phyloP scores from a whole-genome alignment of 2,329 filamentous ascomycete genomes.

The Podosphaera aphanis region DNA sequence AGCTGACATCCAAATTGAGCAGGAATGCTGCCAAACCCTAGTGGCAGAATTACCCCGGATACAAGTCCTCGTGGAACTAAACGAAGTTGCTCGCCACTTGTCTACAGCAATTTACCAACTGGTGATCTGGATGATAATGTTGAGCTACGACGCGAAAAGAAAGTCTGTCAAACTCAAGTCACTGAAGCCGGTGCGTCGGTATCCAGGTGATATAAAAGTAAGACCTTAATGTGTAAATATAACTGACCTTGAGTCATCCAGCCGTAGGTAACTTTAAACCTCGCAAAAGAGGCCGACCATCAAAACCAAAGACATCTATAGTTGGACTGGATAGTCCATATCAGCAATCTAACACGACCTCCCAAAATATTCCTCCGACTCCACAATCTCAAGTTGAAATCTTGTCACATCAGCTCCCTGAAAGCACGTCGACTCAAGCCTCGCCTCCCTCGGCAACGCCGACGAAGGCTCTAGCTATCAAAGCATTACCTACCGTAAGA shows the following conservation, averaged over 20 bases:
- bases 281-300: conserved; percentile 17
- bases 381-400: conserved; percentile 22
- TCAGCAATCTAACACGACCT: conserved; percentile 25
- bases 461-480: conserved; percentile 69
- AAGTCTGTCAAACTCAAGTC: not conserved
- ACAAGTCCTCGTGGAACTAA: conserved; percentile 47
- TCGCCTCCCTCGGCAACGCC: conserved; percentile 58
- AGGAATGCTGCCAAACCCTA: conserved; percentile 13
- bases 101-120: conserved; percentile 29
- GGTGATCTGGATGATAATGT: conserved; percentile 46
- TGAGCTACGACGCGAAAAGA: conserved; percentile 26
- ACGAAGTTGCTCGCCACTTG: conserved; percentile 47
- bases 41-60: conserved; percentile 25
- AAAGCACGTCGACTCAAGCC: conserved; percentile 23
- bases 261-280: conserved; percentile 20
- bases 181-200: conserved; percentile 6
- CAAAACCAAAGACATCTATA: conserved; percentile 20
- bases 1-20: conserved; percentile 8
- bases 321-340: conserved; percentile 32
- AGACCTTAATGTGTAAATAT: conserved; percentile 4
- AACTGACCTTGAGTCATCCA: conserved; percentile 10
- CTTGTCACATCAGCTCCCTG: conserved; percentile 13
- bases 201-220: conserved; percentile 12
- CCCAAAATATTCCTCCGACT: conserved; percentile 25
- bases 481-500: conserved; percentile 82